phyloP scores from a whole-genome alignment of 345 rosid genomes.

The Tarenaya hassleriana region DNA sequence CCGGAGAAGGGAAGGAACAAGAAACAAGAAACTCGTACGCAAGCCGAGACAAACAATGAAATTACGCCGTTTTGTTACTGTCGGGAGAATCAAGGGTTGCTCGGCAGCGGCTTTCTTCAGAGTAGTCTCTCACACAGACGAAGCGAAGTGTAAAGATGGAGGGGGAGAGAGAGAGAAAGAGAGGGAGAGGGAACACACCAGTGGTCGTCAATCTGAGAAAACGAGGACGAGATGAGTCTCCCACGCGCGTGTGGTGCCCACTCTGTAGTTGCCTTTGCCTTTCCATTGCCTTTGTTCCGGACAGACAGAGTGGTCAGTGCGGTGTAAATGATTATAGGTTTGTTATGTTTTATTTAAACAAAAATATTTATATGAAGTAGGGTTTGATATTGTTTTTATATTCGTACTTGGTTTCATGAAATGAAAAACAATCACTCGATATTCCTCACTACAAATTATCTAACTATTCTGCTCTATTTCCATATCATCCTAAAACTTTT shows the following conservation, averaged over 20 bases:
- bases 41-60: constrained; percentile 28
- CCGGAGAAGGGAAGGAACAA: constrained; percentile 17
- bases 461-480: no score
- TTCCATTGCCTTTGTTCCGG: constrained; percentile 32
- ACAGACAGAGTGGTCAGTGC: constrained; percentile 32
- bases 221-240: neutral
- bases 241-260: constrained; percentile 26
- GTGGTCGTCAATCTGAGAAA: constrained; percentile 29
- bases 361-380: no score
- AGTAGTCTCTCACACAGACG: neutral
- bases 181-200: constrained; percentile 32
- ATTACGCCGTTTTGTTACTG: constrained; percentile 20
- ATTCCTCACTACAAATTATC: no score
- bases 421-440: no score
- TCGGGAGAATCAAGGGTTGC: constrained; percentile 16
- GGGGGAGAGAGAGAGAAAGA: constrained; percentile 2
- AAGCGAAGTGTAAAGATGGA: neutral
- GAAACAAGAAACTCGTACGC: neutral
- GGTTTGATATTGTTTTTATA: no score
- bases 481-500: no score
- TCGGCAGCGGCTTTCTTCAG: constrained; percentile 31
- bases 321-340: constrained; percentile 28
- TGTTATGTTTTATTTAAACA: no score
- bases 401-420: no score
- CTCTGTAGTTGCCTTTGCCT: constrained; percentile 27